Evolutionary conservation across 2,329 filamentous ascomycete genomes (phyloP), one percentile per base, ranked within the genome.

Genomic region (Alternaria arbusti): DNA sequence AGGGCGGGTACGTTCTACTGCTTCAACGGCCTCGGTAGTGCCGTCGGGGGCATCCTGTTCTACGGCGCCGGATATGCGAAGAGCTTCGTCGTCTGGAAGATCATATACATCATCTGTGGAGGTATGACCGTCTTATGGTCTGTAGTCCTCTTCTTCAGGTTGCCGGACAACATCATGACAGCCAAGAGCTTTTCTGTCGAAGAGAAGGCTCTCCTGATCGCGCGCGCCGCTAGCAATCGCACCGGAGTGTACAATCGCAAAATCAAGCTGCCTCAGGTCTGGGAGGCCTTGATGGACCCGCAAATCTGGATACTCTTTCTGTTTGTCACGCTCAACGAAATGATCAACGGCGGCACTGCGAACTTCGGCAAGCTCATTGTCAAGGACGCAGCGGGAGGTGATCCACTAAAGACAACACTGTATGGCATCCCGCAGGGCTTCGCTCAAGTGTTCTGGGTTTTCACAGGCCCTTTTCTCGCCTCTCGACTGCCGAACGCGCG

Each of bases 351-450:
- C 4, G 86, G 86, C 0, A 74, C 86, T 9, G 83, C 86, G 6
- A 87, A 85, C 66, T 88, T 88, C 65, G 83, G 84, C 43, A 87
- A 86, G 58, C 80, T 86, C 22, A 87, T 88, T 57, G 82, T 87
- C 70, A 86, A 87, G 59, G 82, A 84, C 1, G 74, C 86, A 3
- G 82, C 82, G 17, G 46, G 59, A 5, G 68, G 50, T 7, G 79
- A 83, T 51, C 67, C 83, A 0, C 77, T 86, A 0, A 69, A 79
- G 8, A 87, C 86, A 0, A 86, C 85, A 0, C 83, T 83, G 0
- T 80, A 86, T 4, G 86, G 85, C 0, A 88, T 88, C 30, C 87
- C 86, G 0, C 82, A 84, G 46, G 86, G 86, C 6, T 83, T 80
- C 1, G 87, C 86, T 67, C 85, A 86, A 58, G 80, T 86, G 4